These are phyloP conservation scores for Phytophthora sansomeana DNA, from an alignment of 352 stramenopile species.

Conservation along the genomic window DNA sequence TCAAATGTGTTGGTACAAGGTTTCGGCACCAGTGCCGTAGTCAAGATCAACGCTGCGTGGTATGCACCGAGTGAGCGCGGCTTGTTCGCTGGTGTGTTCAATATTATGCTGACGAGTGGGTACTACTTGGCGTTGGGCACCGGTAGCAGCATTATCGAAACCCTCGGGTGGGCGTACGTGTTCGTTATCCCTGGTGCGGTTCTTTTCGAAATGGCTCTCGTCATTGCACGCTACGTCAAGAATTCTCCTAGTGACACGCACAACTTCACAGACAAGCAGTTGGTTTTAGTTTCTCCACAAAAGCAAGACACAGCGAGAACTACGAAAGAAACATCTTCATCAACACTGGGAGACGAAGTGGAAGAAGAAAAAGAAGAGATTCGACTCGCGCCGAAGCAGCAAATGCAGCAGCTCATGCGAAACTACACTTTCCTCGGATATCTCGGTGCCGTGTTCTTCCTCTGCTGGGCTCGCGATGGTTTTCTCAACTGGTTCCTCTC, in stretches of 20 bases:
- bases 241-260: slow-evolving; percentile 53
- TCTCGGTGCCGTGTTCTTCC: slow-evolving; percentile 61
- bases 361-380: slow-evolving; percentile 16
- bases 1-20: slow-evolving; percentile 69
- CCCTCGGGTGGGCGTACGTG: slow-evolving; percentile 62
- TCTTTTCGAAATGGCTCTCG: slow-evolving; percentile 52
- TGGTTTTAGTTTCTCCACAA: neutral
- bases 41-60: slow-evolving; percentile 79
- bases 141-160: slow-evolving; percentile 58
- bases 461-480: slow-evolving; percentile 64
- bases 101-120: slow-evolving; percentile 75
- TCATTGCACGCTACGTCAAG: slow-evolving; percentile 62
- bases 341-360: neutral
- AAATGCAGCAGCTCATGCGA: slow-evolving; percentile 56
- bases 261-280: slow-evolving; percentile 6
- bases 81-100: slow-evolving; percentile 72
- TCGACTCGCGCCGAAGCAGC: slow-evolving; percentile 45
- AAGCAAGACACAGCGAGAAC: no score
- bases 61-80: slow-evolving; percentile 64
- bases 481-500: slow-evolving; percentile 78
- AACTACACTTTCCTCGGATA: slow-evolving; percentile 76
- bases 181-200: slow-evolving; percentile 54
- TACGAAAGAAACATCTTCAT: no score
- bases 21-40: slow-evolving; percentile 70
- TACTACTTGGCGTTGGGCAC: slow-evolving; percentile 69